Evolutionary conservation across 805 yeast species (phyloP), one percentile per base, ranked within the genome.

Genomic region (Wickerhamomyces pijperi): DNA sequence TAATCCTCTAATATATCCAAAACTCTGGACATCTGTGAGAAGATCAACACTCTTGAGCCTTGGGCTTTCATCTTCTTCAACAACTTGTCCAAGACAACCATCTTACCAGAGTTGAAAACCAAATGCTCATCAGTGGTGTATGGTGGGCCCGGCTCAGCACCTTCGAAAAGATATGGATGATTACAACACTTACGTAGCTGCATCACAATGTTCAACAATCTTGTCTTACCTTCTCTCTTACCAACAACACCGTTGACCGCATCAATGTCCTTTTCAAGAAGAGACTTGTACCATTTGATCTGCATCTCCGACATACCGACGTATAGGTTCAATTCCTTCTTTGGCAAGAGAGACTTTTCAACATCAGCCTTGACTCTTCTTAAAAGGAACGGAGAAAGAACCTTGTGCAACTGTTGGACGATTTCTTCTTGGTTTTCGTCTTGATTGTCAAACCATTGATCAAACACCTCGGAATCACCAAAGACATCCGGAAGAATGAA

Each of bases 131-230:
- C 97, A 1, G 94, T 90, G 1, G 97, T 90, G 54, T 70, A 90
- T 1, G 97, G 97, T 1, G 97, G 97, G 9, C 97, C 97, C 0
- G 97, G 97, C 59, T 88, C 97, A 2, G 97, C 98, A n/a, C 98
- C 97, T 57, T 90, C 97, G 54, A 92, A 92, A 39, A 90, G 64
- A 59, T 92, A 90, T 0, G 97, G 97, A 61, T 92, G 98, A 56
- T 92, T 90, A 58, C 97, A 90, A 59, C 97, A 90, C 59, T 90
- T 90, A 53, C 97, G 72, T 46, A 90, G 67, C 60, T 90, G 97
- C 97, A 90, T 90, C 13, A 90, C 97, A 51, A 90, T 90, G 55
- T 90, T 90, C 42, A 90, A 68, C 45, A 92, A 65, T 41, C 97
- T 70, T 1, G 97, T 87, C 54, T 90, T 90, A 6, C 90, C 87